Evolutionary conservation across 148 eudicot genomes (phyloP).

Genomic region (Amaranthus cruentus): DNA sequence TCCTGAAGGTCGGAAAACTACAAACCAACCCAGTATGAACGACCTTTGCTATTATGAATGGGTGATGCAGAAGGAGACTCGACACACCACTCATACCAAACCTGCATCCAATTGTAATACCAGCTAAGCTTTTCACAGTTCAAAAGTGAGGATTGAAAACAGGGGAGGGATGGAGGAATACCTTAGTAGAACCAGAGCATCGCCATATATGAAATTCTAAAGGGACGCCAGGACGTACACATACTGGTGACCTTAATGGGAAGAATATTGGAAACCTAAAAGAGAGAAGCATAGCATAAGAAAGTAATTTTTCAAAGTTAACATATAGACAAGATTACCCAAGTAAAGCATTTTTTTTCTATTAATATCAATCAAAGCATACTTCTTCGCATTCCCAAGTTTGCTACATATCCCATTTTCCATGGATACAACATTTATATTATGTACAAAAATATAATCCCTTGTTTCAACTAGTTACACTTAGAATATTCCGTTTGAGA

Average conservation of each 20-base stretch:
- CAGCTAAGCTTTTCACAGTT: constrained; percentile 4
- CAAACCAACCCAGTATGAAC: constrained; percentile 97
- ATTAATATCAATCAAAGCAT: no score
- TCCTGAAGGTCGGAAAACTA: constrained; percentile 20
- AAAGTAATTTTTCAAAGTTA: not conserved
- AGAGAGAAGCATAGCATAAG: constrained; percentile 11
- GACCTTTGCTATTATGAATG: constrained; percentile 81
- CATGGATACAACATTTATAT: no score
- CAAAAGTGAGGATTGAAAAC: not conserved
- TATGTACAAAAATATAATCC: no score
- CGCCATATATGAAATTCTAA: constrained; percentile 86
- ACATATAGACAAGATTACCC: no score
- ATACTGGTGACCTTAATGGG: constrained; percentile 73
- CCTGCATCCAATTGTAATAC: constrained; percentile 37
- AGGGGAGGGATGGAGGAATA: constrained; percentile 9
- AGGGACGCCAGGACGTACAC: constrained; percentile 50
- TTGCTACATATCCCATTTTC: no score
- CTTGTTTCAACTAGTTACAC: no score
- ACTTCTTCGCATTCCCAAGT: no score
- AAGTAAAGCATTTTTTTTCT: no score
- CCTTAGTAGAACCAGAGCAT: constrained; percentile 83
- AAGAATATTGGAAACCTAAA: constrained; percentile 93
- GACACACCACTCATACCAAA: constrained; percentile 97
- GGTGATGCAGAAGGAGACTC: constrained; percentile 59
- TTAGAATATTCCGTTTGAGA: no score